phyloP scores from a whole-genome alignment of 495 filamentous ascomycete genomes.

The Tetracladium setigerum region DNA sequence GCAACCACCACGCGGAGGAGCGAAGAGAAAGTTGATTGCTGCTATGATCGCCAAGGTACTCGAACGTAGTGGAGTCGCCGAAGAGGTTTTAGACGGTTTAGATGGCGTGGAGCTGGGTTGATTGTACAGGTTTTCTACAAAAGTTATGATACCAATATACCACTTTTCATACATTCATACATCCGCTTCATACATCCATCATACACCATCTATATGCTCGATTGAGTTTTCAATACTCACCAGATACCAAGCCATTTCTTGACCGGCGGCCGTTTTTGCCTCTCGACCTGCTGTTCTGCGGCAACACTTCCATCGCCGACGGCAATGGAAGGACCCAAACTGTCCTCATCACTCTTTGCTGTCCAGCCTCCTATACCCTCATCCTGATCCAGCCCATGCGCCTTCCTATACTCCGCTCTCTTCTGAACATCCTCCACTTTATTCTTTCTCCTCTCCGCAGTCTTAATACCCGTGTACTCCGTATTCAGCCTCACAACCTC shows the following conservation, averaged over 20 bases:
- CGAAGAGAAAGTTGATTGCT: conserved; percentile 59
- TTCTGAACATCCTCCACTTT: conserved; percentile 74
- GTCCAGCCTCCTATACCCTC: conserved; percentile 36
- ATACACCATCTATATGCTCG: background rate
- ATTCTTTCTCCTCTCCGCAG: conserved; percentile 55
- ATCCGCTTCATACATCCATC: background rate
- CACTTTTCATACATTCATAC: background rate
- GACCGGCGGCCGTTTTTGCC: conserved; percentile 27
- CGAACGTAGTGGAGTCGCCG: conserved; percentile 66
- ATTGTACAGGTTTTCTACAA: conserved; percentile 4
- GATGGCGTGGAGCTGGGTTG: conserved; percentile 48
- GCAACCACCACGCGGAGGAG: conserved; percentile 67
- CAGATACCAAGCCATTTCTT: conserved; percentile 63
- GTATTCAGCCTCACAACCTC: conserved; percentile 66
- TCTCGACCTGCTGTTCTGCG: conserved; percentile 26
- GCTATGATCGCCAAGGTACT: conserved; percentile 60
- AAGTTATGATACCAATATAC: conserved; percentile 2
- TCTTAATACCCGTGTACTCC: conserved; percentile 51
- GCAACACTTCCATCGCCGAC: conserved; percentile 19
- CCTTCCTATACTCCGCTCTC: conserved; percentile 68
- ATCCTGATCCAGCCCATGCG: conserved; percentile 67
- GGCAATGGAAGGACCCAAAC: conserved; percentile 19
- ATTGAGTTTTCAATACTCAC: conserved; percentile 21
- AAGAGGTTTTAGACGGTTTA: conserved; percentile 75
- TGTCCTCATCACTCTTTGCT: conserved; percentile 28